A percentile compares a stretch with the other conserved stretches of the same genome.
Evolutionary conservation across 2,329 filamentous ascomycete species (phyloP).

Genomic region (Venturia pyrina): DNA sequence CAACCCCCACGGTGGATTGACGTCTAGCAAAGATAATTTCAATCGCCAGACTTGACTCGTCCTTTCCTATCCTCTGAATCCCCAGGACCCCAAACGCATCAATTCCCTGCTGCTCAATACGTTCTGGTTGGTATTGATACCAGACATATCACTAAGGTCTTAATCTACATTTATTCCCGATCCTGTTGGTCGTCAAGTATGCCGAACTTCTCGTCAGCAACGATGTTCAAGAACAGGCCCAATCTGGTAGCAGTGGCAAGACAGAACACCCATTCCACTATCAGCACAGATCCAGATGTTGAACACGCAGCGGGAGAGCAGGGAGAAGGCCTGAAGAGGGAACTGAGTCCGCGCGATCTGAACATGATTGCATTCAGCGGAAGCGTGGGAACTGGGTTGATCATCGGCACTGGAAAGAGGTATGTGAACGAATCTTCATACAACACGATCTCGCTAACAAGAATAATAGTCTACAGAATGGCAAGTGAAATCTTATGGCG

Average conservation of each 20-base stretch:
- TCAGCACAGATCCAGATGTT: neutral
- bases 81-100: neutral
- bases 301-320: neutral
- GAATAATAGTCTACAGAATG: neutral
- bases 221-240: neutral
- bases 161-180: neutral
- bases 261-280: neutral
- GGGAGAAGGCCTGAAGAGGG: neutral
- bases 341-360: constrained; percentile 3
- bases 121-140: neutral
- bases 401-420: constrained; percentile 14
- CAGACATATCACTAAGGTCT: neutral
- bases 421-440: neutral
- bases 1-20: neutral
- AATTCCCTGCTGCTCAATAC: neutral
- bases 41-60: neutral
- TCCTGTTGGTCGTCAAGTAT: neutral
- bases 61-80: neutral
- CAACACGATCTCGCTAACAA: neutral
- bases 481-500: neutral
- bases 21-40: neutral
- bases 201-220: neutral
- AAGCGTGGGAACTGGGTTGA: constrained; percentile 13
- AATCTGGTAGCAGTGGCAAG: neutral
- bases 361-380: constrained; percentile 13